Evolutionary conservation across 2,329 filamentous ascomycete genomes (phyloP).

Genomic region (Calonectria naviculata): DNA sequence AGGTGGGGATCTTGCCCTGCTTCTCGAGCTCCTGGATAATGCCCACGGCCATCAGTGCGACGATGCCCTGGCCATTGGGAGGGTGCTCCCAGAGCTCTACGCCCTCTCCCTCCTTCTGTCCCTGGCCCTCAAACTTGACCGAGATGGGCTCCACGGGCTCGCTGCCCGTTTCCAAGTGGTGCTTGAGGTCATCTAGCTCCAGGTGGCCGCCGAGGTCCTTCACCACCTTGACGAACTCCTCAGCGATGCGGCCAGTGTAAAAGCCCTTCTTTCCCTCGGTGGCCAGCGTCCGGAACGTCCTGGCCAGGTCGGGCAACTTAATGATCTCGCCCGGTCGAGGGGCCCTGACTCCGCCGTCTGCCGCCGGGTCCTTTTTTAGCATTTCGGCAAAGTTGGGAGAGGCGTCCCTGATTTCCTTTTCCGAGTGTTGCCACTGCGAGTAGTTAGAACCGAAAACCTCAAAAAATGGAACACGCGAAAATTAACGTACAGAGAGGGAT

Average conservation of each 20-base stretch:
- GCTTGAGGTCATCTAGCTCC: slow-evolving; percentile 81
- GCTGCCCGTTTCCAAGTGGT: slow-evolving; percentile 75
- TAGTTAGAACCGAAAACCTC: neutral
- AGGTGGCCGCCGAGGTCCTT: slow-evolving; percentile 81
- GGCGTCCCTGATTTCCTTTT: slow-evolving; percentile 72
- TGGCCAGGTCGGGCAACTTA: slow-evolving; percentile 83
- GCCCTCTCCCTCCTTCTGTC: slow-evolving; percentile 54
- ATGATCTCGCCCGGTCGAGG: slow-evolving; percentile 88
- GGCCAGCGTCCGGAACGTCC: slow-evolving; percentile 83
- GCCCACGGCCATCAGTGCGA: slow-evolving; percentile 93
- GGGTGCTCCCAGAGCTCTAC: slow-evolving; percentile 96
- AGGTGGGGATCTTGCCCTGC: slow-evolving; percentile 78
- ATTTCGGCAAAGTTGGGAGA: slow-evolving; percentile 91
- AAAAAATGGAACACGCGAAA: neutral
- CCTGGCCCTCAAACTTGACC: slow-evolving; percentile 78
- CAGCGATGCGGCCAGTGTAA: slow-evolving; percentile 86
- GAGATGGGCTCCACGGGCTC: slow-evolving; percentile 90
- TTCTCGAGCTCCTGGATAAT: slow-evolving; percentile 90
- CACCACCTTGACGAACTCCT: slow-evolving; percentile 83
- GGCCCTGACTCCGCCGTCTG: slow-evolving; percentile 76
- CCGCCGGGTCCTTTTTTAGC: slow-evolving; percentile 80
- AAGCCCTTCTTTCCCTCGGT: slow-evolving; percentile 89
- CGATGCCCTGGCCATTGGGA: slow-evolving; percentile 95
- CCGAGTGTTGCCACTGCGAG: slow-evolving; percentile 77
- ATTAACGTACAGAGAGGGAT: slow-evolving; percentile 69